These are phyloP conservation scores for Haberlea rhodopensis DNA, from an alignment of 257 asterid genomes.

Conservation along the genomic window DNA sequence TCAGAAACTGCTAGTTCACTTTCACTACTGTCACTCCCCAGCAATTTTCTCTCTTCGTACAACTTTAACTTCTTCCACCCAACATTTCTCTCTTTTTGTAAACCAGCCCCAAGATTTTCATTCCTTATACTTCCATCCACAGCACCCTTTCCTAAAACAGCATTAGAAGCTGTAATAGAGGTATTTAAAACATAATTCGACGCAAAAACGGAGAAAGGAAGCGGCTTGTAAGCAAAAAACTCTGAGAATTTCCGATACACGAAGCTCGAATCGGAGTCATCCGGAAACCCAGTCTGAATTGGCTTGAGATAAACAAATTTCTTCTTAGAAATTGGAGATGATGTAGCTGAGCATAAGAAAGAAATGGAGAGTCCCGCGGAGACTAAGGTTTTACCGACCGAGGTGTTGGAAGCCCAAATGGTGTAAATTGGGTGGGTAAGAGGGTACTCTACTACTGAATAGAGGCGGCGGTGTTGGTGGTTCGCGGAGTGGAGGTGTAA, in stretches of 20 bases:
- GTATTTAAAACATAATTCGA: slow-evolving; percentile 65
- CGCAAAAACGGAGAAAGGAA: slow-evolving; percentile 50
- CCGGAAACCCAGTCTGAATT: slow-evolving; percentile 85
- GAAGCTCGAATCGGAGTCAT: slow-evolving; percentile 83
- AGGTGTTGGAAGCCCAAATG: slow-evolving; percentile 93
- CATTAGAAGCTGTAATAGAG: slow-evolving; percentile 52
- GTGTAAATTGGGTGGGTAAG: slow-evolving; percentile 83
- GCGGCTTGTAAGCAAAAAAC: slow-evolving; percentile 42
- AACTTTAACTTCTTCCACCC: slow-evolving; percentile 45
- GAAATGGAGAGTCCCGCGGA: slow-evolving; percentile 95
- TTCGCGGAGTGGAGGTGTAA: slow-evolving; percentile 19
- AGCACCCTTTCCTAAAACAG: slow-evolving; percentile 29
- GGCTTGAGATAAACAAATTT: slow-evolving; percentile 80
- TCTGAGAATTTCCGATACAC: slow-evolving; percentile 61
- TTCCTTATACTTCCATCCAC: slow-evolving; percentile 12
- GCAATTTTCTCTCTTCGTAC: slow-evolving; percentile 63
- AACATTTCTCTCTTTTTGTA: slow-evolving; percentile 18
- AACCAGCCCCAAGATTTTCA: slow-evolving; percentile 25
- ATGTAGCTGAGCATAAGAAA: slow-evolving; percentile 44
- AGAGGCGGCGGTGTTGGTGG: slow-evolving; percentile 29
- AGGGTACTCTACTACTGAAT: slow-evolving; percentile 56
- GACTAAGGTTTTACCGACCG: slow-evolving; percentile 94
- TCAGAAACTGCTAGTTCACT: slow-evolving; percentile 40
- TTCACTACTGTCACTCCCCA: slow-evolving; percentile 51
- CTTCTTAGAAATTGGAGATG: slow-evolving; percentile 39